Evolutionary conservation across 768 basidiomycete species (phyloP).

Genomic region (Dacryopinax primogenitus): DNA sequence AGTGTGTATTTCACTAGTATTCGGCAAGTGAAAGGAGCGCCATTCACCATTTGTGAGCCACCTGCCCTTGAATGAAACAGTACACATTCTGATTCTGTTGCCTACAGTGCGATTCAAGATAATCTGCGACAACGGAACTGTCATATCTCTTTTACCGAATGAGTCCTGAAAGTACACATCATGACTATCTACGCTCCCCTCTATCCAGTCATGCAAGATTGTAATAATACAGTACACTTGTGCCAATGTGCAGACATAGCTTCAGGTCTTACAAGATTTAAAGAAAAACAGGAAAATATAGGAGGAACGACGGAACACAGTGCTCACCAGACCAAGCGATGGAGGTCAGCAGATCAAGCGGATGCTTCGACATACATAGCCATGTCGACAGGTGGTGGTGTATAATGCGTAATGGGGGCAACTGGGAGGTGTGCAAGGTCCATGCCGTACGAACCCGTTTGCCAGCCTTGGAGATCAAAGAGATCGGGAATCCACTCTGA

Average conservation of each 20-base stretch:
- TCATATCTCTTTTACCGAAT: constrained; percentile 30
- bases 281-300: neutral
- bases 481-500: neutral
- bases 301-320: no score
- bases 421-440: neutral
- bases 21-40: constrained; percentile 56
- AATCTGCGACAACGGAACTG: constrained; percentile 47
- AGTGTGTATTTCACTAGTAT: constrained; percentile 78
- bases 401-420: neutral
- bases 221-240: neutral
- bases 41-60: constrained; percentile 53
- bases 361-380: neutral
- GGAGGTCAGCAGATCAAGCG: neutral
- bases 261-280: neutral
- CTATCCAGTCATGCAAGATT: neutral
- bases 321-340: neutral
- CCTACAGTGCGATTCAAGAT: constrained; percentile 50
- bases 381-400: neutral
- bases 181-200: neutral
- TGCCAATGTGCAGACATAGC: neutral
- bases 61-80: neutral
- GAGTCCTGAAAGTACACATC: neutral
- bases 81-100: constrained; percentile 8
- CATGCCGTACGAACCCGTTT: neutral
- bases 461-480: neutral